phyloP scores from a whole-genome alignment of 352 stramenopile genomes.

The Globisporangium alternatum region DNA sequence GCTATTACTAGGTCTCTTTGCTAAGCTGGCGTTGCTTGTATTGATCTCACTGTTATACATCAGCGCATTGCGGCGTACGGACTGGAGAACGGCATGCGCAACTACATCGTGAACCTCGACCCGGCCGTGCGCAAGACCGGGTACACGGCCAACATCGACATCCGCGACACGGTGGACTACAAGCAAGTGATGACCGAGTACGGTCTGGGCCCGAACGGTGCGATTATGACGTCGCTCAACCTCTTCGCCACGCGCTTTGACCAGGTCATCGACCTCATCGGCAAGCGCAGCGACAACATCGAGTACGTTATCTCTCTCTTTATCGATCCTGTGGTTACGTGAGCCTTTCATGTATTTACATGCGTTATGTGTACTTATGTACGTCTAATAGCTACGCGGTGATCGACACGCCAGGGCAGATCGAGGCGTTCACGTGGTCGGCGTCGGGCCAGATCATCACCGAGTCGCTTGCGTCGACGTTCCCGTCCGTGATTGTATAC shows the following conservation, averaged over 20 bases:
- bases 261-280: slow-evolving; percentile 95
- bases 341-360: not conserved
- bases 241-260: slow-evolving; percentile 99
- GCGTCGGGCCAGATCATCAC: slow-evolving; percentile 98
- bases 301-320: slow-evolving; percentile 61
- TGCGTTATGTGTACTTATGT: not conserved
- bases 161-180: slow-evolving; percentile 99
- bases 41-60: not conserved
- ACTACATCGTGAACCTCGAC: slow-evolving; percentile 99
- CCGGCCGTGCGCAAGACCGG: slow-evolving; percentile 95
- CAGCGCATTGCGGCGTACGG: slow-evolving; percentile 70
- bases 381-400: slow-evolving; percentile 87
- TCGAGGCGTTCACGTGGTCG: slow-evolving; percentile 99
- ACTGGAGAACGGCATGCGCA: slow-evolving; percentile 60
- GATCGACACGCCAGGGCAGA: slow-evolving; percentile 98
- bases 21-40: not conserved
- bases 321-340: not conserved
- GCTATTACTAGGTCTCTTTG: not conserved
- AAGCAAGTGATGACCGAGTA: slow-evolving; percentile 99
- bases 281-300: slow-evolving; percentile 82
- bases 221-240: slow-evolving; percentile 99
- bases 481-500: slow-evolving; percentile 97
- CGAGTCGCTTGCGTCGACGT: slow-evolving; percentile 94
- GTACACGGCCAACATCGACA: slow-evolving; percentile 98
- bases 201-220: slow-evolving; percentile 97